Evolutionary conservation across 768 basidiomycete species (phyloP).

Genomic region (Serendipita indica): DNA sequence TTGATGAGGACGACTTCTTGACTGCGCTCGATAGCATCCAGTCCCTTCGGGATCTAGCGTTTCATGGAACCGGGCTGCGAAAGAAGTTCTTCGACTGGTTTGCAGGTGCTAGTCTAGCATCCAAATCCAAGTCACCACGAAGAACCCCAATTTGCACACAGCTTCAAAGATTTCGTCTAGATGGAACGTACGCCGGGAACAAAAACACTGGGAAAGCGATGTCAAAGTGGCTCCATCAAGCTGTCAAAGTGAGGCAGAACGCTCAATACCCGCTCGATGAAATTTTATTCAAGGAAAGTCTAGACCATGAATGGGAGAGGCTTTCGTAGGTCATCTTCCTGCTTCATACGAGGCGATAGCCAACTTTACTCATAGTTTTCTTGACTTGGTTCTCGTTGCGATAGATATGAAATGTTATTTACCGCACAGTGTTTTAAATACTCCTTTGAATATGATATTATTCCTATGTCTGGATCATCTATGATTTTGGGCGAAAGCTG

Average conservation of each 20-base stretch:
- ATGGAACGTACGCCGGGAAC: background rate
- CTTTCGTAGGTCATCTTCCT: too few species aligned
- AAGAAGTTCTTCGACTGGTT: background rate
- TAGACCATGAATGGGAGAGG: too few species aligned
- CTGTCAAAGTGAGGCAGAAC: background rate
- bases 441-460: too few species aligned
- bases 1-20: background rate
- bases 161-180: background rate
- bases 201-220: background rate
- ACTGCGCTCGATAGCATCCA: too few species aligned
- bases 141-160: background rate
- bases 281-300: background rate
- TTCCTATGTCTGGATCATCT: too few species aligned
- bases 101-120: background rate
- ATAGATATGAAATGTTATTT: too few species aligned
- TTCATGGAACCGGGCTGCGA: background rate
- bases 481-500: too few species aligned
- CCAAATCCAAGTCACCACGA: background rate
- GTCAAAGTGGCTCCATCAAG: background rate
- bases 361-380: too few species aligned
- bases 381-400: too few species aligned
- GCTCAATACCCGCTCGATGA: background rate
- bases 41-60: background rate
- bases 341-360: too few species aligned
- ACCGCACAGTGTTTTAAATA: too few species aligned